Evolutionary conservation across 495 filamentous ascomycete species (phyloP).

Genomic region (Trichodelitschia bisporula): DNA sequence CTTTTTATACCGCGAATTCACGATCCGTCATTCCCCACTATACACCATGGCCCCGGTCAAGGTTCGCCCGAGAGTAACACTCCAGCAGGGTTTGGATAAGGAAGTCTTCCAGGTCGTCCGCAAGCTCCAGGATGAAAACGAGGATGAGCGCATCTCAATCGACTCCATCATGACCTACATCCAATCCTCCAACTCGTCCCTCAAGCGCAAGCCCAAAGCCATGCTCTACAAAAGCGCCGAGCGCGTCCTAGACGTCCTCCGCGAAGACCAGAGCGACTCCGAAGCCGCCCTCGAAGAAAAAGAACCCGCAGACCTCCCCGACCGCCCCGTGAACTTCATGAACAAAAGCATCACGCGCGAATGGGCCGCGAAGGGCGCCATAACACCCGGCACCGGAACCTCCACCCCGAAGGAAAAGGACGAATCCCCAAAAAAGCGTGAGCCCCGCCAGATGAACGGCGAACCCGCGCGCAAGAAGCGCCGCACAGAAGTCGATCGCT

Average conservation of each 20-base stretch:
- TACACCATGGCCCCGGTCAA: neutral
- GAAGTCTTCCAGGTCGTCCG: constrained; percentile 47
- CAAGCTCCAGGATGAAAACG: constrained; percentile 42
- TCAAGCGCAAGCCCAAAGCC: constrained; percentile 57
- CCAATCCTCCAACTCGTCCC: constrained; percentile 59
- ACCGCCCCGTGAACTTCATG: constrained; percentile 32
- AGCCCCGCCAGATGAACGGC: constrained; percentile 30
- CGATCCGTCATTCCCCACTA: too few relatives aligned
- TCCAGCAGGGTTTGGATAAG: constrained; percentile 11
- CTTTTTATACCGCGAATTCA: too few relatives aligned
- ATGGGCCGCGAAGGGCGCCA: constrained; percentile 34
- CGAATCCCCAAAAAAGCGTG: constrained; percentile 8
- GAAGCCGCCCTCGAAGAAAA: constrained; percentile 29
- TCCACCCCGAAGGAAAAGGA: constrained; percentile 8
- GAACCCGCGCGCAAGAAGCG: constrained; percentile 25
- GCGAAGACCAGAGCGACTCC: constrained; percentile 28
- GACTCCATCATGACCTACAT: constrained; percentile 47
- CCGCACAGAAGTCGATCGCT: constrained; percentile 35
- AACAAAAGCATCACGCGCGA: constrained; percentile 48
- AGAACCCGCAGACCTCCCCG: constrained; percentile 41
- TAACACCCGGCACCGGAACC: constrained; percentile 10
- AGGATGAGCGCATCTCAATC: constrained; percentile 27
- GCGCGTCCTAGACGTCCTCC: constrained; percentile 50
- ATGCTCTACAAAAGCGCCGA: constrained; percentile 70
- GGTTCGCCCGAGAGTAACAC: constrained; percentile 5